phyloP scores from a whole-genome alignment of 495 filamentous ascomycete genomes.

The Cercophora scortea region DNA sequence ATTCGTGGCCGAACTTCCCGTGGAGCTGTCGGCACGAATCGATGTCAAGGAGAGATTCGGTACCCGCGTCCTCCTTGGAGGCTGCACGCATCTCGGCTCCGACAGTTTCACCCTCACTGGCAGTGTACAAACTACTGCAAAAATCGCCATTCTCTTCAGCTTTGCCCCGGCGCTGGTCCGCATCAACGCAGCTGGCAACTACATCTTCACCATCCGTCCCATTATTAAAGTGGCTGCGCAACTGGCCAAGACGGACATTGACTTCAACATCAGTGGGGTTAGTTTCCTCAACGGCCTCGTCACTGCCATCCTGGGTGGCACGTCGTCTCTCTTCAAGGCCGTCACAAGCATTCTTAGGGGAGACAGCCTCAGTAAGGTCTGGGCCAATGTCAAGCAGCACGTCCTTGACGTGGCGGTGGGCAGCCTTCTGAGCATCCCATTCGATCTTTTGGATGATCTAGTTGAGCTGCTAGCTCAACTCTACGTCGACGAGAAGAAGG shows the following conservation, averaged over 20 bases:
- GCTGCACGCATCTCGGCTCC: constrained; percentile 1
- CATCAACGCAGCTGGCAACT: constrained; percentile 5
- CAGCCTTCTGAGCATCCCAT: constrained; percentile 3
- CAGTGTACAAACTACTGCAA: constrained; percentile 3
- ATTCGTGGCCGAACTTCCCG: constrained; percentile 13
- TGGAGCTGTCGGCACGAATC: background rate
- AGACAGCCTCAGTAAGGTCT: constrained; percentile 5
- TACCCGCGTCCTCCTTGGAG: background rate
- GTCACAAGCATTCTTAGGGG: constrained; percentile 9
- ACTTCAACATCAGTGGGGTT: constrained; percentile 7
- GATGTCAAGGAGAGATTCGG: constrained; percentile 10
- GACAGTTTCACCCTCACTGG: constrained; percentile 4
- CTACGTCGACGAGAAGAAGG: constrained; percentile 8
- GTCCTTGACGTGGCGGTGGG: constrained; percentile 9
- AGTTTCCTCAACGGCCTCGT: constrained; percentile 7
- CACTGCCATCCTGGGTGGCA: constrained; percentile 9
- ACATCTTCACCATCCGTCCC: constrained; percentile 10
- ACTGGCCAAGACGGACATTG: constrained; percentile 4
- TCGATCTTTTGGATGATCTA: constrained; percentile 8
- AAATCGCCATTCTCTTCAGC: constrained; percentile 7
- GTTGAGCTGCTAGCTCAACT: constrained; percentile 7
- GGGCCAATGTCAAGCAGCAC: constrained; percentile 3
- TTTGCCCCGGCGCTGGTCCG: constrained; percentile 6
- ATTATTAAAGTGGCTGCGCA: constrained; percentile 9
- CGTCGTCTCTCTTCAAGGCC: constrained; percentile 7